Percentiles rank a stretch among this genome's conserved stretches.
Conservation (phyloP, 2,329 filamentous ascomycete species). For the Penicillium hesseltinei region DNA sequence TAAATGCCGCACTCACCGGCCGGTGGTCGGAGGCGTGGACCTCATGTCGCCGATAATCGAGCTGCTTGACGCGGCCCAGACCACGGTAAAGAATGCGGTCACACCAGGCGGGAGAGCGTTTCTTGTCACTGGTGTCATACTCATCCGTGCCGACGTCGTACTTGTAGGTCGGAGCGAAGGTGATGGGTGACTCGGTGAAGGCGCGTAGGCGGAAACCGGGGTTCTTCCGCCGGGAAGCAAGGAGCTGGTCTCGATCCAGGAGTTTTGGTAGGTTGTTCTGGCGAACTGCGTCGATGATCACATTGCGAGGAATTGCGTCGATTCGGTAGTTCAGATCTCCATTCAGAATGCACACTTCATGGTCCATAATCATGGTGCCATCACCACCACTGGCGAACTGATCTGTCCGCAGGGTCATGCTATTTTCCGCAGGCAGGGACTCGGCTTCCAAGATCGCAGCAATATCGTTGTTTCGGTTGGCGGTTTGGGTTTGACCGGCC, state of each 20-base stretch:
- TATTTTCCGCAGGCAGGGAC: conserved; percentile 69
- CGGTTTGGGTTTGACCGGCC: conserved; percentile 86
- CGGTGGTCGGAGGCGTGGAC: conserved; percentile 88
- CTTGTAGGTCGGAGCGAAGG: conserved; percentile 95
- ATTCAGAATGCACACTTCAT: conserved; percentile 95
- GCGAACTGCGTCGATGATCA: conserved; percentile 81
- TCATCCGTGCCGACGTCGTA: conserved; percentile 94
- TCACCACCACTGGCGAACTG: conserved; percentile 90
- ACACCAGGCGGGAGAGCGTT: conserved; percentile 92
- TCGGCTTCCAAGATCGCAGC: conserved; percentile 81
- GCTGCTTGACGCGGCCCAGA: conserved; percentile 75
- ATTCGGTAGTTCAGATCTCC: conserved; percentile 98
- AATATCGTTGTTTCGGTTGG: conserved; percentile 87
- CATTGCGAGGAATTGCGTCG: conserved; percentile 92
- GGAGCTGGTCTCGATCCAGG: conserved; percentile 87
- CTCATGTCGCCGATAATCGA: conserved; percentile 86
- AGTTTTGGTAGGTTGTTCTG: conserved; percentile 79
- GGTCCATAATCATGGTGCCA: conserved; percentile 89
- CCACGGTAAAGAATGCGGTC: conserved; percentile 88
- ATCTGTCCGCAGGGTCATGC: conserved; percentile 67
- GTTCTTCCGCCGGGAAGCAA: conserved; percentile 84
- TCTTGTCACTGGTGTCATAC: conserved; percentile 94
- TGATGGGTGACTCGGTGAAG: conserved; percentile 87
- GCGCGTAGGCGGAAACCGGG: conserved; percentile 83
- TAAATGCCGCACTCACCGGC: conserved; percentile 83